Evolutionary conservation across 1,284 basidiomycete genomes (phyloP), one percentile per base, ranked within the genome.

Genomic region (Ustilago nuda): DNA sequence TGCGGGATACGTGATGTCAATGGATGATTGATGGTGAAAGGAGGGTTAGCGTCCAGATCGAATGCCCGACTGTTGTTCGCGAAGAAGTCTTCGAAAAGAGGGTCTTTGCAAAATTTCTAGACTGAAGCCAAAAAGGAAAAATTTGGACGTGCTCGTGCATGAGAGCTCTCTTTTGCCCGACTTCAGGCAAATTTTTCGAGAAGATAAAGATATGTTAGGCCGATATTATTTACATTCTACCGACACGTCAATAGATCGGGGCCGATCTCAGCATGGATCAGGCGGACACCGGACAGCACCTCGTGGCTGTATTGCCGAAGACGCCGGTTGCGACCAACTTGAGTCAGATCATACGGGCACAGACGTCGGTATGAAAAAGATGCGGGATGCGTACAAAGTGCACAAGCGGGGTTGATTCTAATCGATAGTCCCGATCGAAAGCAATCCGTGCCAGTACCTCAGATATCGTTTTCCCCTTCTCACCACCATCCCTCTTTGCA

Each of bases 71-170:
- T n/a, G 39, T 9, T 41, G 27, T 46, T 56, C 32, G 32, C 35
- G 56, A 59, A 59, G 45, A 59, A 59, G 37, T 36, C 33, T 57
- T 23, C 23, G 23, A 3, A 36, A 19, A 33, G 51, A 53, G 51
- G 51, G 51, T 53, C 51, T 30, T 50, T 17, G 8, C 33, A 53
- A 53, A 36, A 36, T 53, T 50, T 50, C 48, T 27, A 50, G 12
- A 50, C n/a, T 19, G 43, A 45, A 45, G 43, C 43, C n/a, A 45
- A 61, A 37, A 54, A n/a, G 51, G 32, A 62, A 62, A 62, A 62
- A 62, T 55, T 62, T 56, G 53, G 60, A 56, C 48, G 57, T 56
- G 43, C 43, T 62, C 36, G 35, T 62, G 60, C 60, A 62, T 56
- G 36, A 56, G 37, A 33, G 8, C 30, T 23, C 9, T 36, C 33